Conservation (phyloP, 2,329 filamentous ascomycete species). For the Colletotrichum spinosum region DNA sequence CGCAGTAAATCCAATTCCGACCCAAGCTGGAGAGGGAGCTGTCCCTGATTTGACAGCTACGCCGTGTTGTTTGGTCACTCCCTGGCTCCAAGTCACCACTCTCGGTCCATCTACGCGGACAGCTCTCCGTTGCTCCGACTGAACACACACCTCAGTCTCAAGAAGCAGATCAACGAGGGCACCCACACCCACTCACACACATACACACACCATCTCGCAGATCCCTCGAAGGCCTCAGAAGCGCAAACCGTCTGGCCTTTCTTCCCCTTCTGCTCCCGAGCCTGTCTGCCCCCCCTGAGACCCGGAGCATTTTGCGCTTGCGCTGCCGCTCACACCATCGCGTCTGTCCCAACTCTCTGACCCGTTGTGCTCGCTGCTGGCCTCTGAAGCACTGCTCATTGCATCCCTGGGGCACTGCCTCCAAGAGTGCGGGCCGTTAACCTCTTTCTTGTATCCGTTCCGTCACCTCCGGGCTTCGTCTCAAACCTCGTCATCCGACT, state of each 20-base stretch:
- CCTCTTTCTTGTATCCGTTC: neutral
- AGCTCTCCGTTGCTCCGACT: slow-evolving; percentile 15
- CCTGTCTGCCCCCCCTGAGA: slow-evolving; percentile 3
- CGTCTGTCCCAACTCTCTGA: slow-evolving; percentile 4
- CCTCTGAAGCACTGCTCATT: slow-evolving; percentile 12
- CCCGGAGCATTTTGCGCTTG: neutral
- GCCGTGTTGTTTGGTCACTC: neutral
- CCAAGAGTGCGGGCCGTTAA: neutral
- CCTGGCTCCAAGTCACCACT: slow-evolving; percentile 12
- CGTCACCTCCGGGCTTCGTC: slow-evolving; percentile 11
- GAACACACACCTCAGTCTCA: neutral
- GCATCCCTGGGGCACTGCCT: slow-evolving; percentile 10
- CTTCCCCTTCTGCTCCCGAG: neutral
- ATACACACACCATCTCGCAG: slow-evolving; percentile 1
- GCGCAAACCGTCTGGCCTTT: neutral
- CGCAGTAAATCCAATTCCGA: slow-evolving; percentile 8
- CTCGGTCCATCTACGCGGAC: slow-evolving; percentile 18
- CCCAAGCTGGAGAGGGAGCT: too few relatives aligned
- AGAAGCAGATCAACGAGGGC: slow-evolving; percentile 17
- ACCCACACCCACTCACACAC: slow-evolving; percentile 9
- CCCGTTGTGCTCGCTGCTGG: neutral
- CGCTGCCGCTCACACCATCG: slow-evolving; percentile 12
- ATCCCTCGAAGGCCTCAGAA: slow-evolving; percentile 10
- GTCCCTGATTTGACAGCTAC: slow-evolving; percentile 1
- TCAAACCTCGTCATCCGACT: slow-evolving; percentile 15